Evolutionary conservation across 768 basidiomycete genomes (phyloP).

Genomic region (Hebeloma cylindrosporum): DNA sequence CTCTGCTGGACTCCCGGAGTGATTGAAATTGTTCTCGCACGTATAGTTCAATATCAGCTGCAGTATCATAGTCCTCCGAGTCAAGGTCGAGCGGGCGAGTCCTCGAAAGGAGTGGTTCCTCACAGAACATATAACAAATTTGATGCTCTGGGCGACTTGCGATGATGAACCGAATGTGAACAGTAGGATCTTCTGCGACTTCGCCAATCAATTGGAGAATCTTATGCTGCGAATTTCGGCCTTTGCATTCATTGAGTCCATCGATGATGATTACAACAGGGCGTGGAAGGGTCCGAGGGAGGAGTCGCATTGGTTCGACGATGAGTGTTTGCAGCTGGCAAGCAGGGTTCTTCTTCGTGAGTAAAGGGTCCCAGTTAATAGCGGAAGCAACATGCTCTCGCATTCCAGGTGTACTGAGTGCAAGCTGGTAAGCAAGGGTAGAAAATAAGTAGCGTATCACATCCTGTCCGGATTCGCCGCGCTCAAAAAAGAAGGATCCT

Average conservation of each 20-base stretch:
- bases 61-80: background rate
- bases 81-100: no score
- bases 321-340: background rate
- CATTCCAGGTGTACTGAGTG: background rate
- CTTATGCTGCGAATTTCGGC: background rate
- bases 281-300: background rate
- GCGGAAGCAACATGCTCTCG: background rate
- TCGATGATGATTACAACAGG: background rate
- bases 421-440: background rate
- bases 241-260: conserved; percentile 3
- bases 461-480: background rate
- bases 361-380: background rate
- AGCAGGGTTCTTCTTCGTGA: no score
- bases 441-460: background rate
- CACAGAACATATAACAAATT: background rate
- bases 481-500: background rate
- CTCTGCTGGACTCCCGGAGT: background rate
- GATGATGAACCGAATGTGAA: background rate
- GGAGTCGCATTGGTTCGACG: background rate
- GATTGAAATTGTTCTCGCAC: background rate
- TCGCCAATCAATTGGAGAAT: background rate
- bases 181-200: no score
- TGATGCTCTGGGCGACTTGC: background rate
- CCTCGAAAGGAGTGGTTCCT: background rate
- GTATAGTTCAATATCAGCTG: background rate